These are phyloP conservation scores for Petunia hybrid DNA, from an alignment of 305 asterid species.

Conservation along the genomic window DNA sequence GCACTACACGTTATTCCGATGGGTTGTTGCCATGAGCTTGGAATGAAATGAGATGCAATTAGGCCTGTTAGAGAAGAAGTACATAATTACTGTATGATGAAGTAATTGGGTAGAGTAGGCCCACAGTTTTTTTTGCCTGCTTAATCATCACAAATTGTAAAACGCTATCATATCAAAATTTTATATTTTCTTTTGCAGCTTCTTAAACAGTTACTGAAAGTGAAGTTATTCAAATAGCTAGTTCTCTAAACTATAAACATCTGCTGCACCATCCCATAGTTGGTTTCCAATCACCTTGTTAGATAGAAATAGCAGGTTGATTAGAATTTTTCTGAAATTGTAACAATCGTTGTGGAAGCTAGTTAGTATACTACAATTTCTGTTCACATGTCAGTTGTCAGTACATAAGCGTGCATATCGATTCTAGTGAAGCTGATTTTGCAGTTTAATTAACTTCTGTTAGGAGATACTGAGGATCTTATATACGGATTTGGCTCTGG, in stretches of 20 bases:
- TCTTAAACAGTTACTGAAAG: not conserved
- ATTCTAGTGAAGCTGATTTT: constrained; percentile 3
- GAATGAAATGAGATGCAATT: not conserved
- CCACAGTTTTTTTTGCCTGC: not conserved
- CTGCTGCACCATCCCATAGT: constrained; percentile 18
- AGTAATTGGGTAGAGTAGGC: not conserved
- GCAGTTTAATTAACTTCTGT: constrained; percentile 1
- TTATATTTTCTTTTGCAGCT: not conserved
- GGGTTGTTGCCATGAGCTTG: constrained; percentile 10
- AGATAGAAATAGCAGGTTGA: constrained; percentile 6
- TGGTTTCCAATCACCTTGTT: not conserved
- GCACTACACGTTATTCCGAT: not conserved
- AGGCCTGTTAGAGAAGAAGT: not conserved
- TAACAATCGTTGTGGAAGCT: not conserved
- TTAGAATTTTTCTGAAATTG: not conserved
- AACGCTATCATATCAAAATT: not conserved
- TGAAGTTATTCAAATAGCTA: not conserved
- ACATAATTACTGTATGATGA: constrained; percentile 1
- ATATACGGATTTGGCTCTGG: constrained; percentile 90
- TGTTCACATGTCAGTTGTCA: not conserved
- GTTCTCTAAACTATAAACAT: not conserved
- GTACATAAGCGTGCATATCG: not conserved
- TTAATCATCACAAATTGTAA: not conserved
- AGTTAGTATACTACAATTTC: not conserved
- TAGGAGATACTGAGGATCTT: constrained; percentile 52